Conservation (phyloP, 768 basidiomycete species). For the Phanerochaete sordida region DNA sequence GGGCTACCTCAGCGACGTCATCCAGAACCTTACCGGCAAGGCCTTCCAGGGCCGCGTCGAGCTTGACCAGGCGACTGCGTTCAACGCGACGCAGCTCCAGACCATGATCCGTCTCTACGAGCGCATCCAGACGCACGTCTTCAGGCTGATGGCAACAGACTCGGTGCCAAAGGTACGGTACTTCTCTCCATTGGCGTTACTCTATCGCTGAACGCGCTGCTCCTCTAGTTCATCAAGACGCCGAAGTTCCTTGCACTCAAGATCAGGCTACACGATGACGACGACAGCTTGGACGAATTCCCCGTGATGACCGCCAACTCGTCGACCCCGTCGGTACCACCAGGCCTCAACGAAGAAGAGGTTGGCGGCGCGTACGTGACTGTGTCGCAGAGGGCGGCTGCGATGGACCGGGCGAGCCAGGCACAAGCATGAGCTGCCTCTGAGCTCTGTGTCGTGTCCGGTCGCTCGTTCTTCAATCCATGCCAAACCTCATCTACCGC, state of each 20-base stretch:
- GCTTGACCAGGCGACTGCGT: conserved; percentile 71
- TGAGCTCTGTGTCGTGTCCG: not conserved
- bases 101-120: conserved; percentile 92
- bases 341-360: conserved; percentile 68
- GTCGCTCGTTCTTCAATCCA: not conserved
- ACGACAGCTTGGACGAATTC: conserved; percentile 51
- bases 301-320: conserved; percentile 21
- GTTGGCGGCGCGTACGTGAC: conserved; percentile 85
- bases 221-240: conserved; percentile 78
- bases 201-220: conserved; percentile 12
- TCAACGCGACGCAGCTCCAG: conserved; percentile 96
- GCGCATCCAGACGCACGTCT: conserved; percentile 95
- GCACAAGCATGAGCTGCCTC: not conserved
- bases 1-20: conserved; percentile 88
- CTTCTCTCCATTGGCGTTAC: not conserved
- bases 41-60: conserved; percentile 78
- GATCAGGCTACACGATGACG: conserved; percentile 75
- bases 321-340: conserved; percentile 55
- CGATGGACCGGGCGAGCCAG: conserved; percentile 38
- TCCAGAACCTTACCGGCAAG: conserved; percentile 73
- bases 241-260: conserved; percentile 76
- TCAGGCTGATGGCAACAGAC: conserved; percentile 97
- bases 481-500: conserved; percentile 7
- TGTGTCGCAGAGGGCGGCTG: conserved; percentile 74
- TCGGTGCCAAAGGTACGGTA: conserved; percentile 89